Evolutionary conservation across 2,329 filamentous ascomycete species (phyloP), one percentile per base, ranked within the genome.

Genomic region (Cytospora piceae): DNA sequence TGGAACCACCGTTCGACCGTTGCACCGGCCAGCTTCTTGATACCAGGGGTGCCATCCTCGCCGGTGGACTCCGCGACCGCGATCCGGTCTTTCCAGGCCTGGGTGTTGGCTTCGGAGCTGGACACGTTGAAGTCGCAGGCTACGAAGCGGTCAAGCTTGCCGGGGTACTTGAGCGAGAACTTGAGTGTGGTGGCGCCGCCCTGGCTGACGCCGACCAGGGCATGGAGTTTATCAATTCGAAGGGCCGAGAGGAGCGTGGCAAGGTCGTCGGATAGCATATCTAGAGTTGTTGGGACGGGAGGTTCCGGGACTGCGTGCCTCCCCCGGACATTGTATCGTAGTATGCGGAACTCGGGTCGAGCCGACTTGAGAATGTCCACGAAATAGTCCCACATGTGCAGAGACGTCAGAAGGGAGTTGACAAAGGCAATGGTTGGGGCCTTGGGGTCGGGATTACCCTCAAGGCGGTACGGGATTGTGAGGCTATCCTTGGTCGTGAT

Each of bases 1-100:
- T 93, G 92, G 72, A 96, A 94, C 93, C 93, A 96, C 22, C 93
- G 82, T 63, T 84, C 81, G 0, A 92, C 90, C 0, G 93, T 96
- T 62, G 85, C 77, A 49, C 84, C 84, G 0, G 93, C 92, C 8
- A 96, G 82, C 60, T 85, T 80, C 55, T 77, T 80, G 42, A 93
- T 90, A 4, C 92, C 85, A 0, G 80, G 74, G 29, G 85, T 84
- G 2, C 81, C 81, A 12, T 83, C 80, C 6, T 75, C 76, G 6
- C 74, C 72, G 1, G 69, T 75, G n/a, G 79, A 78, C 71, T 91
- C 87, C 0, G 90, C 87, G 3, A 94, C 76, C 0, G 79, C 84
- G 63, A 92, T 89, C 32, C 93, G 89, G 53, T 94, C 90, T 63
- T 86, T 87, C 93, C 93, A 96, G 0, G 91, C 90, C 57, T 87